A percentile compares a stretch with the other conserved stretches of the same genome.
Conservation (phyloP, 2,329 filamentous ascomycete genomes). For the Ascocoryne sarcoides region DNA sequence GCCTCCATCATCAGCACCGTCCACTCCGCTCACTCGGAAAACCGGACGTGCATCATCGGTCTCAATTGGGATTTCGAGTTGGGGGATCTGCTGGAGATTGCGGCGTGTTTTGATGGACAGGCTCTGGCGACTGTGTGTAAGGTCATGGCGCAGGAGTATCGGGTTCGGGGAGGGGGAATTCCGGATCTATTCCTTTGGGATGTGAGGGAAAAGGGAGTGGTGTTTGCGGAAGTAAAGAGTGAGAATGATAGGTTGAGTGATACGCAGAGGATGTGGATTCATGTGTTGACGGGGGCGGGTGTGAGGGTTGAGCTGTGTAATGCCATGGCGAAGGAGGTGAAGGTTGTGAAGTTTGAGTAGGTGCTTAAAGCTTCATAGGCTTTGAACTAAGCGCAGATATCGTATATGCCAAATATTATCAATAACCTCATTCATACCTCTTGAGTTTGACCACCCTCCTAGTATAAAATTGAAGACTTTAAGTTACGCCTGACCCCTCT, state of each 20-base stretch:
- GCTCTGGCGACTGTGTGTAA: conserved; percentile 81
- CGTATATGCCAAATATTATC: too few species aligned
- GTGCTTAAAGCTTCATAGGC: too few species aligned
- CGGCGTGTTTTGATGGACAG: conserved; percentile 66
- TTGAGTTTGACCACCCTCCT: too few species aligned
- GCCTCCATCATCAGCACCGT: conserved; percentile 57
- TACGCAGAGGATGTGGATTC: conserved; percentile 93
- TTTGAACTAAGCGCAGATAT: too few species aligned
- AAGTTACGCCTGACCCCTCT: too few species aligned
- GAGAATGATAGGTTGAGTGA: conserved; percentile 91
- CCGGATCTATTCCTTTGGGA: conserved; percentile 88
- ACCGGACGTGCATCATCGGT: conserved; percentile 78
- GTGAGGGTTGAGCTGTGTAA: conserved; percentile 76
- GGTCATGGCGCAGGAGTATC: conserved; percentile 92
- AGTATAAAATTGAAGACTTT: too few species aligned
- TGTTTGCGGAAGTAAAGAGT: conserved; percentile 29
- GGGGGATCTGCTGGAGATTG: conserved; percentile 71
- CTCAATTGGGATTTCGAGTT: conserved; percentile 84
- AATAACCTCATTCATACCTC: too few species aligned
- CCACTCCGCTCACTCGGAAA: conserved; percentile 58
- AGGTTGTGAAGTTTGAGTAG: conserved; percentile 13
- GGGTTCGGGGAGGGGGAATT: conserved; percentile 74
- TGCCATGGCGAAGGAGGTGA: conserved; percentile 33
- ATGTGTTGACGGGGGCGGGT: conserved; percentile 79
- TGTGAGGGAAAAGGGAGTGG: conserved; percentile 18